Evolutionary conservation across 2,329 filamentous ascomycete species (phyloP).

Genomic region (Neopestalotiopsis sp.): DNA sequence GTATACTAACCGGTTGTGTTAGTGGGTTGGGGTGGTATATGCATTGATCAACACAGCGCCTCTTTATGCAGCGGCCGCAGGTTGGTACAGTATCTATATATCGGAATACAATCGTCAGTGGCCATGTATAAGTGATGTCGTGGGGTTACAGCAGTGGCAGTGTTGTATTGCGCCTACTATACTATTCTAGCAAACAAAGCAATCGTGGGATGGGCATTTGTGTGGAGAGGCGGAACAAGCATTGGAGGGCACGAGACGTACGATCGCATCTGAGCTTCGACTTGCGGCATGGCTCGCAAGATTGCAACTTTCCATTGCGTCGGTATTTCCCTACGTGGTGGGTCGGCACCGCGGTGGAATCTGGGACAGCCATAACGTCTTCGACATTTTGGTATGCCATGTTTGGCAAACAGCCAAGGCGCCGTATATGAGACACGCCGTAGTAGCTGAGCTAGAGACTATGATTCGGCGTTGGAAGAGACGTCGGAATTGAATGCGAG

Average conservation of each 20-base stretch:
- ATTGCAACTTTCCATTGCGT: conserved; percentile 20
- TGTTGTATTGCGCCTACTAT: neutral
- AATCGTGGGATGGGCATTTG: neutral
- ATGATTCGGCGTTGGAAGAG: neutral
- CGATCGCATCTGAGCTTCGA: conserved; percentile 19
- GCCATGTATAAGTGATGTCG: neutral
- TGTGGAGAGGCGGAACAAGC: neutral
- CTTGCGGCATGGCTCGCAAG: conserved; percentile 17
- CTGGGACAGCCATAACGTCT: conserved; percentile 1
- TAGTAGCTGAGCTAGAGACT: too few species aligned
- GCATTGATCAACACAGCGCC: conserved; percentile 15
- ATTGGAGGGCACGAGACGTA: neutral
- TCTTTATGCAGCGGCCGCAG: conserved; percentile 16
- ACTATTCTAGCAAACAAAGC: neutral
- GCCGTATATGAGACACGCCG: neutral
- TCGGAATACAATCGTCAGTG: conserved; percentile 9
- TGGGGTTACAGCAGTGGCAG: neutral
- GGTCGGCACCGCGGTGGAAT: neutral
- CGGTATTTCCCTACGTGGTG: conserved; percentile 15
- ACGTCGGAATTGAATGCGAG: neutral
- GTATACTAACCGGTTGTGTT: conserved; percentile 17
- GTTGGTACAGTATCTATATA: conserved; percentile 18
- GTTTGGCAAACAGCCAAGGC: neutral
- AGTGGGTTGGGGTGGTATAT: conserved; percentile 17
- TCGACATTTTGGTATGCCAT: conserved; percentile 8